A percentile compares a stretch with the other conserved stretches of the same genome.
phyloP scores from a whole-genome alignment of 1,139 yeast genomes.

The Geotrichum klebahnii region DNA sequence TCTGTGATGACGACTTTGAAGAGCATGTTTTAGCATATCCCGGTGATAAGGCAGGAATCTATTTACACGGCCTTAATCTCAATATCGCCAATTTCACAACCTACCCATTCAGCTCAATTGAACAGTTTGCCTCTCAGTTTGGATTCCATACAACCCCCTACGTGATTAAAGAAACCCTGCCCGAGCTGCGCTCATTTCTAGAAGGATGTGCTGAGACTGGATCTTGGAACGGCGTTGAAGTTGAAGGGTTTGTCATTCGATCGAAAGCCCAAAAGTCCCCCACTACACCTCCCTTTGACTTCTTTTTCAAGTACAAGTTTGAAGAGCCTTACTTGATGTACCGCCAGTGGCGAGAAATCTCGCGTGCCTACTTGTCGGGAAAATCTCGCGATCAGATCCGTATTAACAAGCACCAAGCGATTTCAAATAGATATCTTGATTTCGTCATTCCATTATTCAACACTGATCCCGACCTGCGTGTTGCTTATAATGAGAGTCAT shows the following conservation, averaged over 20 bases:
- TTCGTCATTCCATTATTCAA: slow-evolving; percentile 58
- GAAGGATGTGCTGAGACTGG: slow-evolving; percentile 63
- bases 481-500: slow-evolving; percentile 51
- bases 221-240: slow-evolving; percentile 62
- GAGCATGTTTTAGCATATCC: slow-evolving; percentile 85
- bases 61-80: slow-evolving; percentile 79
- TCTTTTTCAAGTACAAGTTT: slow-evolving; percentile 88
- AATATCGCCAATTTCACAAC: slow-evolving; percentile 66
- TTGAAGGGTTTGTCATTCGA: slow-evolving; percentile 92
- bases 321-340: slow-evolving; percentile 92
- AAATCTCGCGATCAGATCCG: slow-evolving; percentile 47
- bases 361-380: slow-evolving; percentile 53
- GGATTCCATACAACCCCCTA: slow-evolving; percentile 63
- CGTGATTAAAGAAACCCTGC: slow-evolving; percentile 42
- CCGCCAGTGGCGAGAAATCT: slow-evolving; percentile 84
- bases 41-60: slow-evolving; percentile 68
- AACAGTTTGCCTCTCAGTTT: slow-evolving; percentile 58
- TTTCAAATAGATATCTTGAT: slow-evolving; percentile 64
- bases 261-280: slow-evolving; percentile 39
- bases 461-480: slow-evolving; percentile 41
- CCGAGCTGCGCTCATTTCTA: slow-evolving; percentile 49
- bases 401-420: slow-evolving; percentile 51
- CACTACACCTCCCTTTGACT: slow-evolving; percentile 41
- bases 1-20: slow-evolving; percentile 89
- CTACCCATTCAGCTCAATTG: slow-evolving; percentile 56